Evolutionary conservation across 2,329 filamentous ascomycete genomes (phyloP).

Genomic region (Colletotrichum sp.): DNA sequence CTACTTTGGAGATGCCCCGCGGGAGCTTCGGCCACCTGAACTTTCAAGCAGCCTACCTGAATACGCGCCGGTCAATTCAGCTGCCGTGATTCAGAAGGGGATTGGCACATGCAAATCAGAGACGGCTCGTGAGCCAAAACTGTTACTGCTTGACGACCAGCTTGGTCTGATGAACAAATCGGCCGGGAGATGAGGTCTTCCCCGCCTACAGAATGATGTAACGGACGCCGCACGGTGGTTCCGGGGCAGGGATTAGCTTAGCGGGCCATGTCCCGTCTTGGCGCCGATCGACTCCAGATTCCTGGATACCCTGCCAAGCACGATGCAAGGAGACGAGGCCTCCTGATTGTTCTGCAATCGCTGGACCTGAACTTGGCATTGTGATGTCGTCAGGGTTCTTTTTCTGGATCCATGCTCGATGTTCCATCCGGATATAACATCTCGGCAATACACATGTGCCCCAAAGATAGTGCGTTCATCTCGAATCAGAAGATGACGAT

Average conservation of each 20-base stretch:
- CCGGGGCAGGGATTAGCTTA: conserved; percentile 18
- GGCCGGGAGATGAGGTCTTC: conserved; percentile 5
- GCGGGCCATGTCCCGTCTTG: conserved; percentile 18
- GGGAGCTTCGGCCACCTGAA: background rate
- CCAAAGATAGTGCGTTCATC: background rate
- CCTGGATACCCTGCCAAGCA: conserved; percentile 15
- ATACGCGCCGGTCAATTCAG: background rate
- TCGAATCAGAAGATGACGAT: background rate
- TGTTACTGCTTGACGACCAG: background rate
- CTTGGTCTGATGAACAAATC: background rate
- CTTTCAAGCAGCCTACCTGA: background rate
- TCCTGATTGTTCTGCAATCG: background rate
- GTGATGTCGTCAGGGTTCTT: background rate
- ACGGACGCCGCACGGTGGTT: conserved; percentile 13
- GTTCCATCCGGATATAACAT: background rate
- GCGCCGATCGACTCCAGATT: conserved; percentile 19
- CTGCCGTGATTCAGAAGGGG: background rate
- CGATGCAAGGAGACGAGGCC: background rate
- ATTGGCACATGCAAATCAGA: background rate
- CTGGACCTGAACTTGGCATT: background rate
- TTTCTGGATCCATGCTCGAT: background rate
- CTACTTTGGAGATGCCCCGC: background rate
- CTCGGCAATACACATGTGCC: background rate
- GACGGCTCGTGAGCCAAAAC: background rate
- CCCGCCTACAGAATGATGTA: conserved; percentile 17